phyloP scores from a whole-genome alignment of 2,329 filamentous ascomycete species.

The Fusarium pseudograminearum region DNA sequence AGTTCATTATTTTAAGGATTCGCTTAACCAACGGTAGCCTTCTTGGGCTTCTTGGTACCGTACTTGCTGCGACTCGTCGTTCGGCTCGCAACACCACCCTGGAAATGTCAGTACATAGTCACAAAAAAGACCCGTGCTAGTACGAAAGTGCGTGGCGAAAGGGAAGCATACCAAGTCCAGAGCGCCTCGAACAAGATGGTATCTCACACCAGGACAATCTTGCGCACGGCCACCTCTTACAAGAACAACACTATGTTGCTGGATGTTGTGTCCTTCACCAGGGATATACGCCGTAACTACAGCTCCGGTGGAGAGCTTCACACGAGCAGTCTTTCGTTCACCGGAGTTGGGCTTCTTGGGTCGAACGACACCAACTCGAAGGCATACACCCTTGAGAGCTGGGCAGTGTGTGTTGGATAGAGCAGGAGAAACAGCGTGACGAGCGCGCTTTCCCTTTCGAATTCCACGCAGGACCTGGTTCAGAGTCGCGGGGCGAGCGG shows the following conservation, averaged over 20 bases:
- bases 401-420: slow-evolving; percentile 77
- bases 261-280: slow-evolving; percentile 97
- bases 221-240: slow-evolving; percentile 93
- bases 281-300: slow-evolving; percentile 95
- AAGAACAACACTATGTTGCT: slow-evolving; percentile 97
- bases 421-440: slow-evolving; percentile 89
- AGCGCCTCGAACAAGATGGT: slow-evolving; percentile 90
- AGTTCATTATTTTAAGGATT: neutral
- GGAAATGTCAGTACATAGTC: slow-evolving; percentile 26
- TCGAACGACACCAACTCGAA: slow-evolving; percentile 92
- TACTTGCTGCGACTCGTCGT: slow-evolving; percentile 93
- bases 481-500: slow-evolving; percentile 70
- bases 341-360: slow-evolving; percentile 99
- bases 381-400: slow-evolving; percentile 92
- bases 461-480: slow-evolving; percentile 83
- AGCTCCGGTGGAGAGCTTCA: slow-evolving; percentile 87
- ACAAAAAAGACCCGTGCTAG: neutral
- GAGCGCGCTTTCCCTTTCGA: slow-evolving; percentile 81
- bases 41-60: slow-evolving; percentile 98
- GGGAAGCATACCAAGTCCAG: slow-evolving; percentile 83
- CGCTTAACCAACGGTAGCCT: slow-evolving; percentile 66
- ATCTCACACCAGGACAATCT: slow-evolving; percentile 98
- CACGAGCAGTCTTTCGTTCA: slow-evolving; percentile 93
- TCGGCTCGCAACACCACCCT: slow-evolving; percentile 92
- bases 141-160: neutral